Evolutionary conservation across 192 early-diverging fungal genomes (phyloP).

Genomic region (Podila verticillata): DNA sequence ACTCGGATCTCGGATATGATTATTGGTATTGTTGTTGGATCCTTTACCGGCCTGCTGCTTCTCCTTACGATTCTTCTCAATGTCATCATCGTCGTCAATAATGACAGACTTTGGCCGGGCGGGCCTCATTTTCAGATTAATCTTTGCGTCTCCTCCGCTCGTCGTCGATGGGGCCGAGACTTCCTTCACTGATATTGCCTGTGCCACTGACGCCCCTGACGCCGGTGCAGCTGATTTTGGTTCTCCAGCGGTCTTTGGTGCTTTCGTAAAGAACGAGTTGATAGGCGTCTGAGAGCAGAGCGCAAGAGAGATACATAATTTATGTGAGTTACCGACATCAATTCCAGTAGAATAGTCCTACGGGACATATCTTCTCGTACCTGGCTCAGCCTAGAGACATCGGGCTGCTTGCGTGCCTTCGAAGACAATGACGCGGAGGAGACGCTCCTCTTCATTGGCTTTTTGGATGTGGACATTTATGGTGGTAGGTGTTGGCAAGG

Average conservation of each 20-base stretch:
- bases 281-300: background rate
- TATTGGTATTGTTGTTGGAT: background rate
- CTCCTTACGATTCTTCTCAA: background rate
- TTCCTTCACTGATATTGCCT: background rate
- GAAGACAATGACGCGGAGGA: conserved; percentile 3
- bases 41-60: background rate
- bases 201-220: background rate
- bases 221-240: background rate
- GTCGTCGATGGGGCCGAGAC: background rate
- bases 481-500: no score
- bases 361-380: background rate
- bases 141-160: background rate
- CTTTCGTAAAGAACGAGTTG: conserved; percentile 18
- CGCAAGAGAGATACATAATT: background rate
- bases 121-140: background rate
- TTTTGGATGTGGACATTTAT: background rate
- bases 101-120: conserved; percentile 14
- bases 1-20: no score
- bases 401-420: background rate
- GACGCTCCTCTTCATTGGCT: background rate
- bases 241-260: background rate
- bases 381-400: background rate
- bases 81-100: conserved; percentile 16
- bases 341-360: no score
- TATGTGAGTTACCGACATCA: background rate